A percentile compares a stretch with the other conserved stretches of the same genome.
Evolutionary conservation across 345 rosid genomes (phyloP).

Genomic region (Eutrema yunnanense): DNA sequence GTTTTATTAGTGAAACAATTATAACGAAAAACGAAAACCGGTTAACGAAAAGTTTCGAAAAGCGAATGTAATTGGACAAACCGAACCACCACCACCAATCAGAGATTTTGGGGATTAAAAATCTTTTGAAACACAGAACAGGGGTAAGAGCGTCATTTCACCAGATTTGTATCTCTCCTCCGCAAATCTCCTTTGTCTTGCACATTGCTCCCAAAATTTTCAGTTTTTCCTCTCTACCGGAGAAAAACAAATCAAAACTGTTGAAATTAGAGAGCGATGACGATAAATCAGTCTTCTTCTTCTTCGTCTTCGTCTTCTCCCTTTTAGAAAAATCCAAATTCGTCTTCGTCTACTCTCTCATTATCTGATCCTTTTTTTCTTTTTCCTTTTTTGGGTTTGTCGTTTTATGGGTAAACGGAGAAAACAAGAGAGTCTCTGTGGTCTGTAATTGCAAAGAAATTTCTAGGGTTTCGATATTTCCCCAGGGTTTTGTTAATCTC

Average conservation of each 20-base stretch:
- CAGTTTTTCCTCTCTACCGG: neutral
- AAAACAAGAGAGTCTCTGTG: conserved; percentile 4
- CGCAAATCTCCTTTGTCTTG: neutral
- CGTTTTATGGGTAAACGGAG: conserved; percentile 17
- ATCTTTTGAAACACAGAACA: neutral
- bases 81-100: neutral
- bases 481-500: neutral
- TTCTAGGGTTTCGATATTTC: neutral
- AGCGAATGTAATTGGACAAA: neutral
- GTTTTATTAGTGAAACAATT: no score
- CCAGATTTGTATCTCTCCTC: neutral
- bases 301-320: neutral
- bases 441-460: neutral
- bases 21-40: neutral
- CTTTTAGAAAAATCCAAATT: neutral
- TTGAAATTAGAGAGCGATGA: neutral
- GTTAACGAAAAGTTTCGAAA: neutral
- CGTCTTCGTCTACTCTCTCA: neutral
- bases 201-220: neutral
- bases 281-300: neutral
- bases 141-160: conserved; percentile 3
- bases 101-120: neutral
- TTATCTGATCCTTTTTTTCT: neutral
- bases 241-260: neutral
- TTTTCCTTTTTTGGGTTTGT: conserved; percentile 1